Evolutionary conservation across 129 eudicot genomes (phyloP).

Genomic region (Heracleum sosnowskyi): DNA sequence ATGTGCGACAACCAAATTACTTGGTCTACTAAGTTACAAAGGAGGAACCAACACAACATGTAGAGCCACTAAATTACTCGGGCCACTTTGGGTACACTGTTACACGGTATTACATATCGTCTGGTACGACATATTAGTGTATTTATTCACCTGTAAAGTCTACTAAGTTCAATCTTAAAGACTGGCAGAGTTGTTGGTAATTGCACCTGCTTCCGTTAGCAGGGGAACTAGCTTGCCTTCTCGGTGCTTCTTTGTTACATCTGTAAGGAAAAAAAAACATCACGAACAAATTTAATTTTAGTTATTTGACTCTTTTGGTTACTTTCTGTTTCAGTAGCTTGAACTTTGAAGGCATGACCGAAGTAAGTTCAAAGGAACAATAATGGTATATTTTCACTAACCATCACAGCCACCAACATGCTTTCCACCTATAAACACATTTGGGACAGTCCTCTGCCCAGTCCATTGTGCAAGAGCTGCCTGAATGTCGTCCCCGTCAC

Average conservation of each 20-base stretch:
- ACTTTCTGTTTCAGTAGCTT: not conserved
- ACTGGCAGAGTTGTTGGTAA: conserved; percentile 45
- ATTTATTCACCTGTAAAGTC: not conserved
- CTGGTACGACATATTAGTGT: not conserved
- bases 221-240: conserved; percentile 70
- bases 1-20: not conserved
- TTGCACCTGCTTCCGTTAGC: conserved; percentile 68
- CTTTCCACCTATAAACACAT: conserved; percentile 81
- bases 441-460: conserved; percentile 85
- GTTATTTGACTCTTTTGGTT: not conserved
- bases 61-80: not conserved
- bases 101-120: not conserved
- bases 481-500: conserved; percentile 70
- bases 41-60: not conserved
- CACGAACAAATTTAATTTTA: not conserved
- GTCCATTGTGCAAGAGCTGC: conserved; percentile 76
- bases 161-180: conserved; percentile 1
- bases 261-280: conserved; percentile 30
- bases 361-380: not conserved
- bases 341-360: not conserved
- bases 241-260: conserved; percentile 43
- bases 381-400: conserved; percentile 10
- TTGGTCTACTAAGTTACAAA: not conserved
- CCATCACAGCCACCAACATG: conserved; percentile 87
- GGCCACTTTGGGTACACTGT: not conserved